Evolutionary conservation across 805 yeast genomes (phyloP), one percentile per base, ranked within the genome.

Genomic region (Ogataea methylovora): DNA sequence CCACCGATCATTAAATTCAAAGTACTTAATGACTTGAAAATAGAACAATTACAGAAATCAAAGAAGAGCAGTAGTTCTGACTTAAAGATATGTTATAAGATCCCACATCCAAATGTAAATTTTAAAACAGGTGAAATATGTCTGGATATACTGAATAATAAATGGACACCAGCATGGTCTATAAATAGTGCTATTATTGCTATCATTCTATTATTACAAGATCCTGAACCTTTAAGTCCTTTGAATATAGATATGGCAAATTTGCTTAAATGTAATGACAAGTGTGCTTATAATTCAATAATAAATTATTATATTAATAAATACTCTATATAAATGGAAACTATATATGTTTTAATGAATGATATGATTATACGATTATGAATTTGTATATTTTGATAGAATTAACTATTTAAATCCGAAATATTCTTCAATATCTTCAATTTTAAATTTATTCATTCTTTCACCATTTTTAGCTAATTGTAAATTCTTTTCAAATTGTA

Each of bases 161-260:
- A 63, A 39, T 82, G 88, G 88, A 69, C 84, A 0, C 88, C 90
- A 0, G 84, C 84, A 2, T 81, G 86, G 84, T 71, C 76, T 35
- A 48, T 82, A 29, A 55, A 68, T 30, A 62, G 74, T 36, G 60
- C 74, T 5, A 58, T 79, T 30, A 65, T 70, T 13, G 85, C 85
- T 1, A 67, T 81, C 2, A 48, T 76, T 22, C 58, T 73, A 50
- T 61, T 82, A 12, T 47, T 81, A 8, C 71, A 68, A 28, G 72
- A 74, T 32, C 87, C 87, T 0, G 86, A 77, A 48, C 81, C 84
- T 0, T 75, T 76, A 40, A 74, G 83, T 27, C 90, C 90, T 1
- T 54, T 82, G 33, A 79, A 82, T 46, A 63, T 82, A 12, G 88
- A 82, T 49, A 63, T 78, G 55, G 83, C 86, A 5, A 78, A 75